These are phyloP conservation scores for Nicotiana tabacum DNA, from an alignment of 257 asterid species.

Conservation along the genomic window DNA sequence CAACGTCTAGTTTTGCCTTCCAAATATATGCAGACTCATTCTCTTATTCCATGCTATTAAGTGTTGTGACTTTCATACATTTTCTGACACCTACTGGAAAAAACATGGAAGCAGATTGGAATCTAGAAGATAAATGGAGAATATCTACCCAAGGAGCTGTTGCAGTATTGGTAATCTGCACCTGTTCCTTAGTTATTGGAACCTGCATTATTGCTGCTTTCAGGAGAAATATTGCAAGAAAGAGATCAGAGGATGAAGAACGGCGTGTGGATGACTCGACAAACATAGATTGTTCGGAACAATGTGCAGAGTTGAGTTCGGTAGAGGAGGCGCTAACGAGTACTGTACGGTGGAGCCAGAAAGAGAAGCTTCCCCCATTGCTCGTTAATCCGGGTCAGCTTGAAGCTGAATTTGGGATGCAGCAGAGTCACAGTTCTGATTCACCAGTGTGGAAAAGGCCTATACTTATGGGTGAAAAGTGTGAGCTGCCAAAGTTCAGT, in stretches of 20 bases:
- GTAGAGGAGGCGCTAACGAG: constrained; percentile 30
- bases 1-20: not conserved
- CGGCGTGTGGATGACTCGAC: constrained; percentile 13
- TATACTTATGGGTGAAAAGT: constrained; percentile 81
- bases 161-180: constrained; percentile 37
- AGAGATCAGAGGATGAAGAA: constrained; percentile 33
- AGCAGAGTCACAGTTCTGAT: constrained; percentile 42
- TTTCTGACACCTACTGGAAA: not conserved
- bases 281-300: not conserved
- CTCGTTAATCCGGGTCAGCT: constrained; percentile 11
- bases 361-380: constrained; percentile 34
- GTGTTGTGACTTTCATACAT: not conserved
- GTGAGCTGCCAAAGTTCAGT: constrained; percentile 80
- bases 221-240: constrained; percentile 17
- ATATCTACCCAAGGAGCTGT: constrained; percentile 47
- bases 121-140: constrained; percentile 55
- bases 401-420: constrained; percentile 33
- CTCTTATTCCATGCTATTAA: not conserved
- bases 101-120: constrained; percentile 62
- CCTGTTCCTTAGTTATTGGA: constrained; percentile 30
- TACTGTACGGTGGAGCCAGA: constrained; percentile 60
- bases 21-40: not conserved
- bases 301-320: constrained; percentile 10
- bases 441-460: constrained; percentile 87
- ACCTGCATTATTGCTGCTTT: constrained; percentile 20